Evolutionary conservation across 2,329 filamentous ascomycete genomes (phyloP), one percentile per base, ranked within the genome.

Genomic region (Aspergillus ruber): DNA sequence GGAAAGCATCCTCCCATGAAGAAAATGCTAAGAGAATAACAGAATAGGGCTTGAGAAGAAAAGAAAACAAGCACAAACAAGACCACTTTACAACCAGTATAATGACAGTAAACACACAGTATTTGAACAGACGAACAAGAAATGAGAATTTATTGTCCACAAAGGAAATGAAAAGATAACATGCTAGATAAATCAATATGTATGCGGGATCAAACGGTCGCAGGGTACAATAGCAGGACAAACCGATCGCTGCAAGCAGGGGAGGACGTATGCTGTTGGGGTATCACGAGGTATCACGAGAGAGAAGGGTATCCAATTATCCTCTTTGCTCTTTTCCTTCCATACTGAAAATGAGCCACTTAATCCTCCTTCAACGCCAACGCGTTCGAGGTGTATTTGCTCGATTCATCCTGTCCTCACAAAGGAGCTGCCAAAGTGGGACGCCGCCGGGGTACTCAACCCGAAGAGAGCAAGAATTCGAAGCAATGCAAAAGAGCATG

Each of bases 231-330:
- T 50, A 51, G 53, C 59, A 62, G 56, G 58, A 64, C 53, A 58
- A 61, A 58, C 60, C 54, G 61, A 64, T 65, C 55, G 62, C 59
- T 64, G 59, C 62, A 64, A 54, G 61, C 54, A 64, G 54, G 55
- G 56, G 50, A 50, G 51, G 57, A 54, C 51, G 57, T 62, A 64
- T 61, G 62, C 60, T 67, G 58, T 55, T 48, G 53, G 65, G 65
- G 65, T 68, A 68, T 68, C 65, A 67, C 55, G 56, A 36, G 33
- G 65, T 68, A 68, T 68, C 65, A 21, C 21, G 21, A 18, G 33
- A 18, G 33, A 36, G 17, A 36, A 18, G 60, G 62, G 59, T 65
- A 65, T 64, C 62, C 64, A 67, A 67, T 64, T 60, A 62, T 63
- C 58, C 59, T 61, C 53, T 56, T 55, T 65, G 59, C 58, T 63